Evolutionary conservation across 139 green algal genomes (phyloP).

Genomic region (Chlamydomonas sp.): DNA sequence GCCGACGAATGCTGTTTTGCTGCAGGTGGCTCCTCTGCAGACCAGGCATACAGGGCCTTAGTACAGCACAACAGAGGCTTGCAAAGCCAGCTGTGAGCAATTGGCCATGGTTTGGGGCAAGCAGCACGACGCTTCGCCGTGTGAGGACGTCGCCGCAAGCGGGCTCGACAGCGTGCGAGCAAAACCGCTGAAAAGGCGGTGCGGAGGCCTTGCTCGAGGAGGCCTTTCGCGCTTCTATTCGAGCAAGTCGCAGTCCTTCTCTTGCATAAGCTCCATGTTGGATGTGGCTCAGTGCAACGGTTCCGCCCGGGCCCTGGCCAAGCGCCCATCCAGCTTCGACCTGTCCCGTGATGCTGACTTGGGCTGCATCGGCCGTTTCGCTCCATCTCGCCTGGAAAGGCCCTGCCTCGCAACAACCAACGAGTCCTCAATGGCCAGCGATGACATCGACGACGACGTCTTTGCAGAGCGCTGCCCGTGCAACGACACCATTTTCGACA

Average conservation of each 20-base stretch:
- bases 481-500: slow-evolving; percentile 28
- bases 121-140: not conserved
- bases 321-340: slow-evolving; percentile 25
- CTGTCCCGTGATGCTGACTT: not conserved
- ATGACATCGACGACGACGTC: not conserved
- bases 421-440: not conserved
- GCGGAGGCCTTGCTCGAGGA: not conserved
- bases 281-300: slow-evolving; percentile 6
- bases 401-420: not conserved
- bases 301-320: slow-evolving; percentile 10
- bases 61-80: too few species aligned
- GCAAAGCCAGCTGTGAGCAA: not conserved
- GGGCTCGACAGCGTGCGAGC: not conserved
- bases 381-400: too few species aligned
- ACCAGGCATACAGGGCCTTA: too few species aligned
- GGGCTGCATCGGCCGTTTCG: too few species aligned
- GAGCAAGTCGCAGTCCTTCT: slow-evolving; percentile 26
- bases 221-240: slow-evolving; percentile 18
- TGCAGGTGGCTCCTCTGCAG: too few species aligned
- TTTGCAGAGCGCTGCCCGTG: not conserved
- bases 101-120: slow-evolving; percentile 13
- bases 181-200: slow-evolving; percentile 27
- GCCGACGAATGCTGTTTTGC: too few species aligned
- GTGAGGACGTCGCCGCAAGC: not conserved
- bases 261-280: not conserved